Percentiles rank a stretch among this genome's conserved stretches.
Evolutionary conservation across 1,284 basidiomycete species (phyloP).

Genomic region (Microstroma glucosiphilum): DNA sequence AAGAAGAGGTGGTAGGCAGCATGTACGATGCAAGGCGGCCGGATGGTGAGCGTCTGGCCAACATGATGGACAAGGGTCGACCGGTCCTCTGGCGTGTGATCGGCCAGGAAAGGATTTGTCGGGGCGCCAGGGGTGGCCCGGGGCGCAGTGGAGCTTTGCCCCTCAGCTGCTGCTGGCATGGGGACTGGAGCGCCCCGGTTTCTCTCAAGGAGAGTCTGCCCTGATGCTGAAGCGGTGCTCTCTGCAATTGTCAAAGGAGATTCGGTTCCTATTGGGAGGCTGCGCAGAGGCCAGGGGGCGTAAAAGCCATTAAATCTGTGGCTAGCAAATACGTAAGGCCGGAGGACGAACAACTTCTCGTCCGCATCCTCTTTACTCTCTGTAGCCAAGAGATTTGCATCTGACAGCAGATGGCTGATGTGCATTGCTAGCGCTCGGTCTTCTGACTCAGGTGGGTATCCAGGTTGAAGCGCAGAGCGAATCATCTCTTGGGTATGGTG

Average conservation of each 20-base stretch:
- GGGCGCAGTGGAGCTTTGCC: background rate
- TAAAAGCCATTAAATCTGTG: slow-evolving; percentile 56
- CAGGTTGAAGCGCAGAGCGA: slow-evolving; percentile 46
- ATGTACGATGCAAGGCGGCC: slow-evolving; percentile 44
- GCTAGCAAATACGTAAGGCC: slow-evolving; percentile 57
- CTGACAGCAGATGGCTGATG: slow-evolving; percentile 53
- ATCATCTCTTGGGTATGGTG: slow-evolving; percentile 50
- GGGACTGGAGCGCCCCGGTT: background rate
- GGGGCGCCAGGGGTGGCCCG: slow-evolving; percentile 19
- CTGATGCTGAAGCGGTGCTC: background rate
- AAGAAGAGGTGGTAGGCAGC: slow-evolving; percentile 51
- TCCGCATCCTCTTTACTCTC: slow-evolving; percentile 53
- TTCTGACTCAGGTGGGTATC: slow-evolving; percentile 51
- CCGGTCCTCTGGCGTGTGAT: slow-evolving; percentile 52
- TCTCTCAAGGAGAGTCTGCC: background rate
- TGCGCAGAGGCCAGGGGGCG: slow-evolving; percentile 54
- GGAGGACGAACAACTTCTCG: slow-evolving; percentile 55
- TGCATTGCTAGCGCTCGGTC: slow-evolving; percentile 53
- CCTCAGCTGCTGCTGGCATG: slow-evolving; percentile 2
- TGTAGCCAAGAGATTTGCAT: slow-evolving; percentile 40
- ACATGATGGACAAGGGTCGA: slow-evolving; percentile 52
- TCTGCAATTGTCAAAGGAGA: no score
- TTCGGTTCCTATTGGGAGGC: slow-evolving; percentile 15
- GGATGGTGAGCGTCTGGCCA: slow-evolving; percentile 39
- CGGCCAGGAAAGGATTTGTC: slow-evolving; percentile 52